Conservation (phyloP, 805 yeast species). For the Myxozyma melibiosi region DNA sequence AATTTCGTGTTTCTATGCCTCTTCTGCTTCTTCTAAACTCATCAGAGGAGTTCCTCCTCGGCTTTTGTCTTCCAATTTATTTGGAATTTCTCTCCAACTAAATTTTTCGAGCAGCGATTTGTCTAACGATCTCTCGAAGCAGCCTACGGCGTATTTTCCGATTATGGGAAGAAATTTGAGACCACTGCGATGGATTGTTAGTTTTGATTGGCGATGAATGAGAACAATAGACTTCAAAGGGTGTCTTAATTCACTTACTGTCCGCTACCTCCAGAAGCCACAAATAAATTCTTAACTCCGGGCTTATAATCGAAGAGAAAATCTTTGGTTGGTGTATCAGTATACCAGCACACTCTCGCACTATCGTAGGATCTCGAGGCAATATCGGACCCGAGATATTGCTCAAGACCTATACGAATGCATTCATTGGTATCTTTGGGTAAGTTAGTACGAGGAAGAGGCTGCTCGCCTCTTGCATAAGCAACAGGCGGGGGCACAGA, state of each 20-base stretch:
- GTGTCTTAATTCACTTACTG: slow-evolving; percentile 38
- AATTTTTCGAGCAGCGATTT: slow-evolving; percentile 17
- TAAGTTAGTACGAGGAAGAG: slow-evolving; percentile 6
- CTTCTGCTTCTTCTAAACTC: slow-evolving; percentile 36
- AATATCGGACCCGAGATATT: slow-evolving; percentile 22
- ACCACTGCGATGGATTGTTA: slow-evolving; percentile 28
- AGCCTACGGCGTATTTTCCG: slow-evolving; percentile 42
- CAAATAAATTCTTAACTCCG: slow-evolving; percentile 36
- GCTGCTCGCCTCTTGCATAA: slow-evolving; percentile 20
- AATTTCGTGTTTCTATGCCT: too few relatives aligned
- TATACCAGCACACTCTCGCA: slow-evolving; percentile 49
- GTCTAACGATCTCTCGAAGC: slow-evolving; percentile 37
- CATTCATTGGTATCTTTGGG: slow-evolving; percentile 30
- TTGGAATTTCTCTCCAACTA: slow-evolving; percentile 11
- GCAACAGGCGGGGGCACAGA: slow-evolving; percentile 24
- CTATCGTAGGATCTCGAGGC: slow-evolving; percentile 24
- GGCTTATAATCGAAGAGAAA: slow-evolving; percentile 41
- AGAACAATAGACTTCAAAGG: background rate
- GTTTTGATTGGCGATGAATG: background rate
- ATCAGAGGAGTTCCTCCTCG: slow-evolving; percentile 32
- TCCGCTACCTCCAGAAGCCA: slow-evolving; percentile 46
- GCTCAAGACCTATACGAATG: slow-evolving; percentile 12
- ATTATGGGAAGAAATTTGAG: slow-evolving; percentile 45
- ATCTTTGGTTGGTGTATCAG: slow-evolving; percentile 44
- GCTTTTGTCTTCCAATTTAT: slow-evolving; percentile 14